These are phyloP conservation scores for Coleophoma cylindrospora DNA, from an alignment of 2,329 filamentous ascomycete genomes.

Conservation along the genomic window DNA sequence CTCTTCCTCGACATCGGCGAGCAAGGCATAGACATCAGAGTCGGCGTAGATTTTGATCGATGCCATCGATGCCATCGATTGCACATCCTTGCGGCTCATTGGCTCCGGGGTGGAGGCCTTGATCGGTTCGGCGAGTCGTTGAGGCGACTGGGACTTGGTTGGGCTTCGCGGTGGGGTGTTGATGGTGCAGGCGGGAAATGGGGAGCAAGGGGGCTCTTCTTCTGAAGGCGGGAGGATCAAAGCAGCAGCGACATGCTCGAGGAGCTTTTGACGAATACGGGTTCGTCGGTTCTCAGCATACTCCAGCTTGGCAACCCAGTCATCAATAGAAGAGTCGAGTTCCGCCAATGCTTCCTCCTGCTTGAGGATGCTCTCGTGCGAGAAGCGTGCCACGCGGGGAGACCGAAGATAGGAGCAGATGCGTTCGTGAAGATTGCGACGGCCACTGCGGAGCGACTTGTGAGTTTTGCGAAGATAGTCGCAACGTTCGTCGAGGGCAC, in stretches of 20 bases:
- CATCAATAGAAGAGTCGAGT: conserved; percentile 72
- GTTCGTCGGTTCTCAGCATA: conserved; percentile 73
- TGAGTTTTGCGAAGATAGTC: conserved; percentile 76
- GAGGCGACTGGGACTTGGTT: conserved; percentile 28
- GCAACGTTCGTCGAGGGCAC: conserved; percentile 70
- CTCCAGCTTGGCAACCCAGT: conserved; percentile 77
- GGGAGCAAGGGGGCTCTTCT: conserved; percentile 12
- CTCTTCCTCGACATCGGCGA: conserved; percentile 62
- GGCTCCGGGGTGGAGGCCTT: conserved; percentile 7
- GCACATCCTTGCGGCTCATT: not conserved
- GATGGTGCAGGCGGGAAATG: conserved; percentile 2
- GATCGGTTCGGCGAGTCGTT: conserved; percentile 13
- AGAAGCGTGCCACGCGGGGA: conserved; percentile 66
- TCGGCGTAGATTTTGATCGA: conserved; percentile 51
- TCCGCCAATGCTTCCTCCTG: conserved; percentile 76
- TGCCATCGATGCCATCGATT: not conserved
- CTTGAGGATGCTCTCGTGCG: conserved; percentile 68
- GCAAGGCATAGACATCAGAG: conserved; percentile 59
- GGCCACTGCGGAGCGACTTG: conserved; percentile 67
- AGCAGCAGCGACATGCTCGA: conserved; percentile 76
- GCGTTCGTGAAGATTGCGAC: conserved; percentile 69
- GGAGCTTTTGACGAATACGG: conserved; percentile 70
- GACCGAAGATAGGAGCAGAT: conserved; percentile 75
- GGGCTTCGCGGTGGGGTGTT: conserved; percentile 19
- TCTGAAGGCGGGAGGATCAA: conserved; percentile 37